Conservation (phyloP, 2,329 filamentous ascomycete genomes). For the Leptographium wingfieldii region DNA sequence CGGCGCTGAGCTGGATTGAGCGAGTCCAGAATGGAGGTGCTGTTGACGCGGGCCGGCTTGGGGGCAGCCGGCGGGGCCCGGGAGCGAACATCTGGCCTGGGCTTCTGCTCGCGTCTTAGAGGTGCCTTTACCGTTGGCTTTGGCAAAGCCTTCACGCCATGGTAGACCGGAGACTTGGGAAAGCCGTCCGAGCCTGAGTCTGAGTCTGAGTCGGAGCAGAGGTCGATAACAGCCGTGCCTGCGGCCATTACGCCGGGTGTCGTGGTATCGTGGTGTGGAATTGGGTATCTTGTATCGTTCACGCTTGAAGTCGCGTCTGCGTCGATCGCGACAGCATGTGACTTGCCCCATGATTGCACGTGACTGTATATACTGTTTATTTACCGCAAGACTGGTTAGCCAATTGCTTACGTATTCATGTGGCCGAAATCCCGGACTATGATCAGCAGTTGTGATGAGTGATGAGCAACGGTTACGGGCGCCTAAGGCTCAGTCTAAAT, state of each 20-base stretch:
- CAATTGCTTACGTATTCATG: too few species aligned
- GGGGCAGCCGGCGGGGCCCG: conserved; percentile 1
- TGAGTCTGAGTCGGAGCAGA: neutral
- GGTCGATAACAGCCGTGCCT: neutral
- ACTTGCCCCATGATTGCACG: neutral
- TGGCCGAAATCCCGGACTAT: too few species aligned
- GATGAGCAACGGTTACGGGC: too few species aligned
- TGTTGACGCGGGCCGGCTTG: neutral
- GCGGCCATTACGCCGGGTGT: neutral
- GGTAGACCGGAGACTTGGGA: neutral
- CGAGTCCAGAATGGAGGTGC: conserved; percentile 28
- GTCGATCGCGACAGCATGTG: neutral
- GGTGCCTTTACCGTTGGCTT: neutral
- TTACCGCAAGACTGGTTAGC: too few species aligned
- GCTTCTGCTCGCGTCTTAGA: neutral
- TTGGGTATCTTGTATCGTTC: neutral
- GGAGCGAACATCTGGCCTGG: neutral
- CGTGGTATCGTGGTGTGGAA: neutral
- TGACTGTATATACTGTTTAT: too few species aligned
- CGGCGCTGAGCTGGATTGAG: conserved; percentile 43
- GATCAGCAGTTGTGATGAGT: too few species aligned
- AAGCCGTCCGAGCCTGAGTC: neutral
- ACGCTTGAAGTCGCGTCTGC: neutral
- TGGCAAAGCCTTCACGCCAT: neutral
- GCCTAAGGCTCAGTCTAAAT: too few species aligned